A percentile compares a stretch with the other conserved stretches of the same genome.
Conservation (phyloP, 331 rosid species). For the Acacia concinna region DNA sequence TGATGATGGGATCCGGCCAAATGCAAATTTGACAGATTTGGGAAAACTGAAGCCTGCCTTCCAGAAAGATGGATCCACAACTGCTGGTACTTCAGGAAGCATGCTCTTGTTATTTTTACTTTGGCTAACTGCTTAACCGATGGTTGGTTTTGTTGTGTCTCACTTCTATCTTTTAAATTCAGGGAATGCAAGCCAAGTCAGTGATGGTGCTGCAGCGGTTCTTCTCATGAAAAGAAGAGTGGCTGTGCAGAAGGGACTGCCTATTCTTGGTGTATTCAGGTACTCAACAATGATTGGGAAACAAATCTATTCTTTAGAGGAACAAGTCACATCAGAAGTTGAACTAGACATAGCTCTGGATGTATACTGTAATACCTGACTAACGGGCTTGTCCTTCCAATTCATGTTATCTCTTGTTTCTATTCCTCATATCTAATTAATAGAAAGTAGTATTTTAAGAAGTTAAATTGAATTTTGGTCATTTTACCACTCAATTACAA, state of each 20-base stretch:
- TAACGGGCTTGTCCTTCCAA: neutral
- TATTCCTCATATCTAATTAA: constrained; percentile 3
- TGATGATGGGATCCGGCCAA: constrained; percentile 84
- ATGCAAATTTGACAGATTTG: constrained; percentile 55
- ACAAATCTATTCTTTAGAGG: neutral
- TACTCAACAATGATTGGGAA: constrained; percentile 22
- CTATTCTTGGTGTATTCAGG: constrained; percentile 83
- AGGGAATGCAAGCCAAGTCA: constrained; percentile 92
- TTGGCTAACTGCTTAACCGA: neutral
- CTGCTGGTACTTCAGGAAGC: constrained; percentile 60
- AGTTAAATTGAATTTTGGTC: neutral
- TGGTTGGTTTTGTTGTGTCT: constrained; percentile 14
- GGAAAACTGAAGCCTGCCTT: constrained; percentile 89
- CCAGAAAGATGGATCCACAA: constrained; percentile 72
- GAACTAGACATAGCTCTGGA: constrained; percentile 5
- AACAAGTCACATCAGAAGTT: constrained; percentile 4
- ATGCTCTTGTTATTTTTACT: constrained; percentile 15
- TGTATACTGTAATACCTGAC: neutral
- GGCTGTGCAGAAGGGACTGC: constrained; percentile 78
- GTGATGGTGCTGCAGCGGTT: constrained; percentile 94
- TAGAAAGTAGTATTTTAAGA: constrained; percentile 12
- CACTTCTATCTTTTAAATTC: constrained; percentile 11
- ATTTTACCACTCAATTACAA: neutral
- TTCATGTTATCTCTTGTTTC: neutral
- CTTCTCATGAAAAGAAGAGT: constrained; percentile 89